Evolutionary conservation across 1,284 basidiomycete species (phyloP), one percentile per base, ranked within the genome.

Genomic region (Cutaneotrichosporon dermatis): DNA sequence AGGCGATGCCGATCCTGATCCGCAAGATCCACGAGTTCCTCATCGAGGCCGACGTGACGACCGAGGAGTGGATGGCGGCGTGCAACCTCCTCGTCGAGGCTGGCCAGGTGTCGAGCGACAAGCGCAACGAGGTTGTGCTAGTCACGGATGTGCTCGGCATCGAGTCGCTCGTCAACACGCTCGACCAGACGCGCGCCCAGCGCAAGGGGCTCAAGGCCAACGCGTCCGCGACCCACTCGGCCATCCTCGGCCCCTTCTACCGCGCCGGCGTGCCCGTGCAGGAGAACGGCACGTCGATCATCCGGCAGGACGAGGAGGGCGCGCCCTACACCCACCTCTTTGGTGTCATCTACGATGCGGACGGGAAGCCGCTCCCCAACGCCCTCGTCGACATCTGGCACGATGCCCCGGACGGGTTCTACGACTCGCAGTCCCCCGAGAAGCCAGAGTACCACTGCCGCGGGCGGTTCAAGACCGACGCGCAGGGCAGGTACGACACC

Each of bases 351-450:
- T 67, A 65, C 12, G 74, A 66, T 16, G 41, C 57, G 2, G 67
- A 70, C 16, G 76, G 76, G 16, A 65, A 69, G 57, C 76, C 76
- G 4, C 56, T 79, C 11, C 64, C 61, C 4, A 68, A 70, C 15
- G 77, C 74, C 4, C 51, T 64, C 16, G 71, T 79, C 40, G 76
- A 79, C 57, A 41, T 77, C 25, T 78, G 76, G 76, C 76, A 78
- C 62, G 74, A 64, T 48, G 63, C 58, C 0, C 74, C 75, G 5
- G 76, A 79, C 58, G 77, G 76, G 4, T 64, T 75, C 12, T 79
- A 78, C 67, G 77, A 77, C 61, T 67, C 75, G 39, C 76, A 78
- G 61, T 67, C 69, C 37, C 69, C 70, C 6, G 58, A 70, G 6
- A 74, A 76, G 65, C 74, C 77, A 4, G 72, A 77, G 48, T 68